Conservation (phyloP, 129 eudicot species). For the Saposhnikovia divaricata region DNA sequence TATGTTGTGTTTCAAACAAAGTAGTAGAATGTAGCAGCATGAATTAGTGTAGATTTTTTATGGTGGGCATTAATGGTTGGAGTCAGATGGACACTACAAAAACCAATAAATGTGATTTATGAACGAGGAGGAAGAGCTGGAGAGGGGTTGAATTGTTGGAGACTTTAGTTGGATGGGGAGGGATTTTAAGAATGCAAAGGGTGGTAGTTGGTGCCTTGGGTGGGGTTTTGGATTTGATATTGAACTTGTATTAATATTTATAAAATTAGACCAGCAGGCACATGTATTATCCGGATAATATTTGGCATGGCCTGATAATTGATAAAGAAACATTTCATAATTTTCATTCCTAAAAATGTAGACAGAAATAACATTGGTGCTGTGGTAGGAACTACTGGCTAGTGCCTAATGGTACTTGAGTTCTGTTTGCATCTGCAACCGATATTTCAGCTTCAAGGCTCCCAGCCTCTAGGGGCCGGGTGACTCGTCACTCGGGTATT, state of each 20-base stretch:
- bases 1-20: background rate
- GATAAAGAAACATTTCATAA: background rate
- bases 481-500: no score
- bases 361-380: no score
- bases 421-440: no score
- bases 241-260: background rate
- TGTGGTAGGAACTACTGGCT: no score
- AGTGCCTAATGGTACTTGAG: no score
- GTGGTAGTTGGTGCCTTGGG: background rate
- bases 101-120: background rate
- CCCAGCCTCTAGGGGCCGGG: no score
- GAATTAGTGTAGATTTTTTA: background rate
- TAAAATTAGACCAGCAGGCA: background rate
- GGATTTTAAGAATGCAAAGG: background rate
- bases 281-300: background rate
- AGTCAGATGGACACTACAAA: background rate
- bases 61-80: constrained; percentile 2
- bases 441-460: no score
- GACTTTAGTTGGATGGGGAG: no score
- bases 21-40: no score
- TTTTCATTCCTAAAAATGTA: background rate
- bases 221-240: background rate
- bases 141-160: background rate
- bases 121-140: background rate
- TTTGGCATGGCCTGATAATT: background rate